Base-by-base conservation (phyloP, 1,284 basidiomycete species). In the Laetiporus sulphureus region DNA sequence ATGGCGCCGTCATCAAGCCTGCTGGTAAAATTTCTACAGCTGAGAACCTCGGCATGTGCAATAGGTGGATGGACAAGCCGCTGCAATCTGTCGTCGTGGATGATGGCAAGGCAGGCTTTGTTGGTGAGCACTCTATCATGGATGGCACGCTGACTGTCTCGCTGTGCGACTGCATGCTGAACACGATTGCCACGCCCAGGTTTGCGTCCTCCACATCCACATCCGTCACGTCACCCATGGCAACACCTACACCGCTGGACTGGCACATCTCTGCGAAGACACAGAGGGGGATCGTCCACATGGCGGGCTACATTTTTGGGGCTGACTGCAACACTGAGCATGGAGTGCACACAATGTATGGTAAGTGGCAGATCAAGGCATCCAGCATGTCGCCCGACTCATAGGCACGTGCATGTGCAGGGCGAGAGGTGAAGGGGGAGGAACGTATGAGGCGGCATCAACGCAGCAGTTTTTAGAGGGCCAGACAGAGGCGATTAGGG, bases 51-150 rank as follows among this genome's bases (percentile, higher is more conserved):
- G 78, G 79, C 8, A 67, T 86, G 22, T 72, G 73, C 27, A 85
- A 84, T 51, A 75, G 85, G 32, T 89, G 83, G 80, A 79, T 84
- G 35, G 89, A 92, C 62, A 92, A 91, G 61, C 89, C 89, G 6
- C 65, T 84, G 40, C 83, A 94, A 61, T 83, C 91, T 60, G 70
- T 91, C 46, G 74, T 91, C 6, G 87, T 77, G 52, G 83, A 90
- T 58, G 90, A 92, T 54, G 78, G 73, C 19, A 69, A 76, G 46
- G 82, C 88, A 1, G 92, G 91, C 4, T 67, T 91, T 53, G 83
- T 93, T 75, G 92, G 92, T 41, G 92, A 95, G 63, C 91, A 95
- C 63, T 90, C 87, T 13, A 75, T 89, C 51, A 93, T 93, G 89
- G 91, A 93, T 56, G 91, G 91, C 33, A 79, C 78, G 27, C 78